Evolutionary conservation across 371 early-diverging fungal genomes (phyloP).

Genomic region (Haplosporangium sp.): DNA sequence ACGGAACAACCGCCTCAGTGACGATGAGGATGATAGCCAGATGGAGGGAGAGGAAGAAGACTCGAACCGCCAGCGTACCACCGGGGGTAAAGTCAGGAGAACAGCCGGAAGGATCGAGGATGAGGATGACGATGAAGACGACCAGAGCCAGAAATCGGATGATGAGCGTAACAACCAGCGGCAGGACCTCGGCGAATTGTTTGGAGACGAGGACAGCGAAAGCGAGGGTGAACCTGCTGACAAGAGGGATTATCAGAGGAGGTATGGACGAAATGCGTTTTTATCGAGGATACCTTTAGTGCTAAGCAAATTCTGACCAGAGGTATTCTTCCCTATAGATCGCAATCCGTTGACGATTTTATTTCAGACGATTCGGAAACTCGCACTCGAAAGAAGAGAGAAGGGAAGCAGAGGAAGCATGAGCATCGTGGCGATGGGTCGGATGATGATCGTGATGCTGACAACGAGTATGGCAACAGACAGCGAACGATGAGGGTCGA

Average conservation of each 20-base stretch:
- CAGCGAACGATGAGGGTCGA: constrained; percentile 30
- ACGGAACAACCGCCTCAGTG: constrained; percentile 42
- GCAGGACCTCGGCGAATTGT: constrained; percentile 29
- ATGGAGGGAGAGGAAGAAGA: constrained; percentile 18
- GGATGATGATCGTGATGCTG: constrained; percentile 37
- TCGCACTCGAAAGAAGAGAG: constrained; percentile 28
- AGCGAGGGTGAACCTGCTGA: constrained; percentile 30
- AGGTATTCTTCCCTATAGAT: constrained; percentile 9
- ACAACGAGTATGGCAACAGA: constrained; percentile 29
- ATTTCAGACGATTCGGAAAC: constrained; percentile 43
- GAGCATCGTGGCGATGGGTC: constrained; percentile 26
- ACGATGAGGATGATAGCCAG: constrained; percentile 33
- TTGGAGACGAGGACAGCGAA: constrained; percentile 43
- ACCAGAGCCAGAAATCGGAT: constrained; percentile 22
- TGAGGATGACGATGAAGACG: constrained; percentile 42
- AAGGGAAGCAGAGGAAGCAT: constrained; percentile 39
- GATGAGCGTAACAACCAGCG: constrained; percentile 6
- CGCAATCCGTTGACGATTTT: constrained; percentile 33
- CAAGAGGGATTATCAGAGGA: constrained; percentile 11
- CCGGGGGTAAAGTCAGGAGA: constrained; percentile 31
- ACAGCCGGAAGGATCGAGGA: constrained; percentile 38
- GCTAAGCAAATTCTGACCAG: no score
- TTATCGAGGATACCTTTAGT: not conserved
- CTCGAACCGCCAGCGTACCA: not conserved
- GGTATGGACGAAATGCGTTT: constrained; percentile 13